A percentile compares a stretch with the other conserved stretches of the same genome.
Evolutionary conservation across 768 basidiomycete genomes (phyloP).

Genomic region (Psilocybe sp.): DNA sequence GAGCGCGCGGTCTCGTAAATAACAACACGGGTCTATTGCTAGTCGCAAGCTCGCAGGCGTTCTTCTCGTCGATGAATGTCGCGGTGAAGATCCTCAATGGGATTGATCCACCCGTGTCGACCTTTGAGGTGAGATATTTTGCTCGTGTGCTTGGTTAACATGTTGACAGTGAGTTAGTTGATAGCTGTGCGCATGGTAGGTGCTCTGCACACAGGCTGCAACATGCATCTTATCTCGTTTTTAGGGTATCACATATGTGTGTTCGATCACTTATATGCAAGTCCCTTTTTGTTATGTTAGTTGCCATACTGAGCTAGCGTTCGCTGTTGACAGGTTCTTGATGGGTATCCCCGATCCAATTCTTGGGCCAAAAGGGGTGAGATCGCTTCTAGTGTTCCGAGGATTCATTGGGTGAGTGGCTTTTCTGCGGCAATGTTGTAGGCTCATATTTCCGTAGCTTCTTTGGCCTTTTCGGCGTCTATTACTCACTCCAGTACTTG

Average conservation of each 20-base stretch:
- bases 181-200: conserved; percentile 18
- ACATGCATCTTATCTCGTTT: conserved; percentile 6
- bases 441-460: conserved; percentile 43
- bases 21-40: conserved; percentile 59
- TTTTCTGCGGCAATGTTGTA: background rate
- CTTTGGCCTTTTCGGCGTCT: conserved; percentile 66
- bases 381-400: conserved; percentile 51
- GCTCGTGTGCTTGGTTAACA: background rate
- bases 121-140: conserved; percentile 45
- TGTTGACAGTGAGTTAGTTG: conserved; percentile 5
- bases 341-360: conserved; percentile 43
- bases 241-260: conserved; percentile 23
- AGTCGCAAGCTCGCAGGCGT: conserved; percentile 54
- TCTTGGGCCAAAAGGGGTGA: conserved; percentile 67
- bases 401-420: conserved; percentile 59
- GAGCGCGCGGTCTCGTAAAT: conserved; percentile 9
- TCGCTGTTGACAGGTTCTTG: conserved; percentile 2
- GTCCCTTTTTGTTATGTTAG: conserved; percentile 35
- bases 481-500: conserved; percentile 71
- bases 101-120: conserved; percentile 55
- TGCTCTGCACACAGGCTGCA: background rate
- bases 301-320: background rate
- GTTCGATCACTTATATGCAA: conserved; percentile 55
- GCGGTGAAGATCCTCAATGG: conserved; percentile 60
- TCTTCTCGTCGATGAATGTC: conserved; percentile 59